phyloP scores from a whole-genome alignment of 257 asterid species.

The Ilex asprella region DNA sequence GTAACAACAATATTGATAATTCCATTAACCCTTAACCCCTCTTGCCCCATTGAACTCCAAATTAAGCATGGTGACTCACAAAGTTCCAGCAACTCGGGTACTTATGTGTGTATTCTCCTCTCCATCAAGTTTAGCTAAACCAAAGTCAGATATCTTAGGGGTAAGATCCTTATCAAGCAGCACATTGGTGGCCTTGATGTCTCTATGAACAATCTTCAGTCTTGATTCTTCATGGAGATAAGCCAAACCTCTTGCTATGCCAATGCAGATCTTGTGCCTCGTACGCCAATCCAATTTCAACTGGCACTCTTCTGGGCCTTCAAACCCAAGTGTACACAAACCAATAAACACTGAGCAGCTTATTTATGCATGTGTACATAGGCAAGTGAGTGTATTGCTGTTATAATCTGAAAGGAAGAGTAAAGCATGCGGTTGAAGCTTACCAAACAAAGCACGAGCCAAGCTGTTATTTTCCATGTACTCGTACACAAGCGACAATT shows the following conservation, averaged over 20 bases:
- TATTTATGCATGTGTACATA: not conserved
- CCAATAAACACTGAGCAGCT: not conserved
- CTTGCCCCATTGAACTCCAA: too few species aligned
- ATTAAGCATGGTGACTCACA: slow-evolving; percentile 20
- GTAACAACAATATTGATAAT: too few species aligned
- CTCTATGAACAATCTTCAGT: slow-evolving; percentile 51
- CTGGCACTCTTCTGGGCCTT: slow-evolving; percentile 41
- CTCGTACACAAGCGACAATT: slow-evolving; percentile 47
- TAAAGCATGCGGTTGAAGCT: not conserved
- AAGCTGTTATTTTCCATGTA: slow-evolving; percentile 55
- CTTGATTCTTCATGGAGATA: slow-evolving; percentile 59
- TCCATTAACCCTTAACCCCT: too few species aligned
- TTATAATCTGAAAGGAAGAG: not conserved
- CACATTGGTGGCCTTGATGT: slow-evolving; percentile 54
- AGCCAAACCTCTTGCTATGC: slow-evolving; percentile 55
- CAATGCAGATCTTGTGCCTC: slow-evolving; percentile 46
- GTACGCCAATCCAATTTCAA: slow-evolving; percentile 43
- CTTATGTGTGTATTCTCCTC: slow-evolving; percentile 57
- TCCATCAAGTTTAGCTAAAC: slow-evolving; percentile 54
- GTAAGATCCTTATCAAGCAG: slow-evolving; percentile 42
- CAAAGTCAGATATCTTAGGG: slow-evolving; percentile 54
- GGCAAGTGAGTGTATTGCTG: not conserved
- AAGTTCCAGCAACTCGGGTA: slow-evolving; percentile 59
- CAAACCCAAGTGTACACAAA: slow-evolving; percentile 2
- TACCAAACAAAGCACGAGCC: slow-evolving; percentile 54